Evolutionary conservation across 495 filamentous ascomycete genomes (phyloP).

Genomic region (Aspergillus wentii): DNA sequence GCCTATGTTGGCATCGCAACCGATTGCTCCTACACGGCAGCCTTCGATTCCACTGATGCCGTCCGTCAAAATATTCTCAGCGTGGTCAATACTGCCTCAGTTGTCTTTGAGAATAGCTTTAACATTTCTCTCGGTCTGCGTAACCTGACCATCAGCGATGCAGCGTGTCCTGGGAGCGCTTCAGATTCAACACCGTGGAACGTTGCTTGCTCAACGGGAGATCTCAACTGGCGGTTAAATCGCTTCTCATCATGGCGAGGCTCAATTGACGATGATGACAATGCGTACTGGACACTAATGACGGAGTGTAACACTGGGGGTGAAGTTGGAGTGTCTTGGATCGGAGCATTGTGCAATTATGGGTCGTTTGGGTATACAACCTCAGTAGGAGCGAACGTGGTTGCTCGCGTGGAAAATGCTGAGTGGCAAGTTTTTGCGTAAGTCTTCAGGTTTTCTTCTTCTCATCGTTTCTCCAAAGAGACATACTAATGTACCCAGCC

Average conservation of each 20-base stretch:
- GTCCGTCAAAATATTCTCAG: conserved; percentile 63
- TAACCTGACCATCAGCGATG: conserved; percentile 68
- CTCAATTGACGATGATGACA: conserved; percentile 51
- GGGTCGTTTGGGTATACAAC: conserved; percentile 5
- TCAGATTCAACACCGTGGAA: conserved; percentile 70
- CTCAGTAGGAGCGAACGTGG: conserved; percentile 75
- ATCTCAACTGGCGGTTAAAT: conserved; percentile 70
- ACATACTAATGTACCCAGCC: too few relatives aligned
- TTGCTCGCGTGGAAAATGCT: conserved; percentile 70
- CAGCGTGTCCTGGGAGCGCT: conserved; percentile 58
- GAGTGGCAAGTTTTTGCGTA: conserved; percentile 82
- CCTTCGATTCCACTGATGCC: conserved; percentile 56
- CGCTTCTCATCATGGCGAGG: conserved; percentile 78
- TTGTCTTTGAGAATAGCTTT: conserved; percentile 77
- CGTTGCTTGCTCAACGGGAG: conserved; percentile 50
- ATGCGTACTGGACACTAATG: conserved; percentile 87
- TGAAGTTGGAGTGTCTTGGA: conserved; percentile 82
- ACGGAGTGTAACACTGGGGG: conserved; percentile 72
- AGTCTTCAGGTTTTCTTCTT: background rate
- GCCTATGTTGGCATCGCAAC: conserved; percentile 77
- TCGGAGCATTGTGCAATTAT: conserved; percentile 70
- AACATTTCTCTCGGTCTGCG: conserved; percentile 81
- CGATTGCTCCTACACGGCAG: conserved; percentile 73
- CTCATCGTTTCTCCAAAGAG: too few relatives aligned
- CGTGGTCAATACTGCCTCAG: conserved; percentile 76